Evolutionary conservation across 257 asterid species (phyloP), one percentile per base, ranked within the genome.

Genomic region (Forsythia viridissima): DNA sequence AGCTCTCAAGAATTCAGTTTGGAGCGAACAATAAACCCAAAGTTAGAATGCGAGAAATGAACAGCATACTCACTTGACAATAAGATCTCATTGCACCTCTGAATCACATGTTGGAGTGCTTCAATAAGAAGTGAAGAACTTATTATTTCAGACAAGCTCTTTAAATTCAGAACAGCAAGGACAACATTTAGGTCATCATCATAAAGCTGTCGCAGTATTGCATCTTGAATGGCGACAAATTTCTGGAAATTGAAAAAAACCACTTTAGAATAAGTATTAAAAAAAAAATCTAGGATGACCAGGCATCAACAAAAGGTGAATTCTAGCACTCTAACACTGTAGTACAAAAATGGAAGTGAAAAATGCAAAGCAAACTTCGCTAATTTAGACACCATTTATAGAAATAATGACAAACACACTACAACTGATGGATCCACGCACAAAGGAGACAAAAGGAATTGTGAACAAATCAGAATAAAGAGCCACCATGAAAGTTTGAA

Each of bases 121-220:
- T 90, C 96, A 48, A 83, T 74, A 76, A 90, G 86, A 82, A 39
- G 78, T 24, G 91, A 80, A 7, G 92, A 59, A 84, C 81, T 82
- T 71, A 92, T 72, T 40, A 93, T 82, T 67, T 90, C 93, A 2
- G 86, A 71, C 80, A 93, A 76, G 52, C 82, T 81, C 80, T 91
- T 83, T 82, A 93, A 55, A 48, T 85, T 86, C 80, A 96, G 79
- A 82, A 86, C 97, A 75, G 89, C 93, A 80, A 87, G 88, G 75
- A 91, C 96, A 81, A 96, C 99, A 82, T 81, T 82, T 73, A 96
- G 77, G 82, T 96, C 96, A 82, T 92, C 98, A 71, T 93, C 98
- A 74, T 85, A 83, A 80, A 96, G 94, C 80, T 94, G 86, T 66
- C 88, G 93, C 67, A 86, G 38, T 77, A 96, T 79, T 79, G 94